Base-by-base conservation (phyloP, 192 early-diverging fungal genomes). In the Fimicolochytrium jonesii region DNA sequence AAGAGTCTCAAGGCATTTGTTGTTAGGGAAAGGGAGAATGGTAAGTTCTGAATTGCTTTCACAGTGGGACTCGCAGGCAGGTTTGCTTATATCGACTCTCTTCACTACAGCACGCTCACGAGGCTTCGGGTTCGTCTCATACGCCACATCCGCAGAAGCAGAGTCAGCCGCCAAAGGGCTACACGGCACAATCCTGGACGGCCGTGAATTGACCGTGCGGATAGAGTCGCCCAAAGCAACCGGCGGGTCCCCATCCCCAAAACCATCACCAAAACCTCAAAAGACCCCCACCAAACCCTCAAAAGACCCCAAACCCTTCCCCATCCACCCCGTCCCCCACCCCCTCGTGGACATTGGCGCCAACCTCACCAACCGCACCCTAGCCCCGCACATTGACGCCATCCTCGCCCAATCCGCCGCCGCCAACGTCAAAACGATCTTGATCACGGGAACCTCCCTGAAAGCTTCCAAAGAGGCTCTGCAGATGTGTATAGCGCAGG, bases 321-420 rank as follows among this genome's bases (percentile, higher is more conserved):
- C 28, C 51, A 35, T 31, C 56, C 61, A n/a, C 68, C 61, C 13
- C 61, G 36, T 5, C 60, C 61, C 1, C 20, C 18, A 23, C 7
- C 59, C 62, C 7, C 44, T 72, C 10, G 56, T 72, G 41, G 71
- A 72, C 60, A 72, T 72, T 63, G 71, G 71, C 35, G 71, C 66
- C 4, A 72, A 72, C 43, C 64, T 72, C 9, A 25, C 60, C 17
- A 51, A 58, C 56, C 20, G 42, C 33, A 33, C 64, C 11, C 61
- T 66, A 39, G 30, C 28, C 6, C 17, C 22, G 2, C 37, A 54
- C 36, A 52, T 72, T 0, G 52, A 52, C 15, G 46, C 44, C 1
- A 13, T 59, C 23, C 56, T 72, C 15, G 53, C 59, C 31, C 64
- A 49, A 22, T 17, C 32, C 25, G 30, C 25, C 3, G 37, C 35